Percentiles rank a stretch among this genome's conserved stretches.
Evolutionary conservation across 768 basidiomycete genomes (phyloP).

Genomic region (Leccinum sublutescens): DNA sequence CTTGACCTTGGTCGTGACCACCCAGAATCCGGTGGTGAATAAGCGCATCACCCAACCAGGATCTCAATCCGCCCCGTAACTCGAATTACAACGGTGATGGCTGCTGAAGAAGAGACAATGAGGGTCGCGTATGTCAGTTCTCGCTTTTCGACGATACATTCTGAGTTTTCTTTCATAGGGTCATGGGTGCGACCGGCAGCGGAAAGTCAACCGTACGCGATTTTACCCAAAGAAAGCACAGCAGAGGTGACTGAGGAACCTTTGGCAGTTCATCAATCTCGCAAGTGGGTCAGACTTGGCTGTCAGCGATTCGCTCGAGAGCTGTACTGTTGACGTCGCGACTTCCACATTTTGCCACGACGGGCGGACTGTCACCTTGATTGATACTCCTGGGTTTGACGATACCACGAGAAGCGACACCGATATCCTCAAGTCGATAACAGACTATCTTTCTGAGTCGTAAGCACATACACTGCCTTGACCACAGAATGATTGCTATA

Average conservation of each 20-base stretch:
- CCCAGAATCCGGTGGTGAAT: not conserved
- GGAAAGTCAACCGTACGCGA: slow-evolving; percentile 24
- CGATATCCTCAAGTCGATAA: slow-evolving; percentile 45
- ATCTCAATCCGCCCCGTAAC: not conserved
- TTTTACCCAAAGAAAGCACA: not conserved
- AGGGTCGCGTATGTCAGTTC: slow-evolving; percentile 20
- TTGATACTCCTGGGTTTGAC: slow-evolving; percentile 64
- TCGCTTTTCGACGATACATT: not conserved
- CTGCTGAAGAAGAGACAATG: slow-evolving; percentile 7
- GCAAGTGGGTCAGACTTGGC: slow-evolving; percentile 19
- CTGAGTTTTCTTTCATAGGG: slow-evolving; percentile 12
- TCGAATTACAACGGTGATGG: slow-evolving; percentile 8
- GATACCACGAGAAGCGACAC: slow-evolving; percentile 48
- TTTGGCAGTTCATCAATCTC: slow-evolving; percentile 19
- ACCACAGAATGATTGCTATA: not conserved
- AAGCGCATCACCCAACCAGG: not conserved
- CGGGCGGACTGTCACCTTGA: slow-evolving; percentile 41
- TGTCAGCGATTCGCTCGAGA: slow-evolving; percentile 27
- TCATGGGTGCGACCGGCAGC: slow-evolving; percentile 27
- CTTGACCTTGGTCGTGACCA: not conserved
- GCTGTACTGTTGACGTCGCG: slow-evolving; percentile 24
- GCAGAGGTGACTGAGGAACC: not conserved
- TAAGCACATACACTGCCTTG: slow-evolving; percentile 13
- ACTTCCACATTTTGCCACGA: slow-evolving; percentile 43
- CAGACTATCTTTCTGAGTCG: slow-evolving; percentile 32